These are phyloP conservation scores for Fulvia fulva DNA, from an alignment of 2,329 filamentous ascomycete genomes.

Conservation along the genomic window DNA sequence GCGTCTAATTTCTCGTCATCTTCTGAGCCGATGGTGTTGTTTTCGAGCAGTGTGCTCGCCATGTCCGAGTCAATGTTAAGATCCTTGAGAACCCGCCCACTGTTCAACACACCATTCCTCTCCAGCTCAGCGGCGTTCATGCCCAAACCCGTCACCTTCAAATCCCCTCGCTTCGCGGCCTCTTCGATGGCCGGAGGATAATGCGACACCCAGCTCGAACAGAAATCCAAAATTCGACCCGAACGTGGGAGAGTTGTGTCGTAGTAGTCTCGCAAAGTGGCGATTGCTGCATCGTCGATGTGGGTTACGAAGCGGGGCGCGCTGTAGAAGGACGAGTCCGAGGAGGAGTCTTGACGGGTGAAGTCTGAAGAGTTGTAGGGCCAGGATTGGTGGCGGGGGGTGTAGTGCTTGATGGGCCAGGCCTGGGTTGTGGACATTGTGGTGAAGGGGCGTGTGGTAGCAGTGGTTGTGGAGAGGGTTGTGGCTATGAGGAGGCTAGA, in stretches of 20 bases:
- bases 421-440: slow-evolving; percentile 7
- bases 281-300: slow-evolving; percentile 50
- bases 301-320: slow-evolving; percentile 51
- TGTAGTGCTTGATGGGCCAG: slow-evolving; percentile 27
- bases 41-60: slow-evolving; percentile 16
- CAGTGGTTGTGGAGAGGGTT: slow-evolving; percentile 1
- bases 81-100: slow-evolving; percentile 38
- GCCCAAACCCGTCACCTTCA: slow-evolving; percentile 46
- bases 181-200: slow-evolving; percentile 37
- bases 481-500: slow-evolving; percentile 16
- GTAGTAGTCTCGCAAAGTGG: slow-evolving; percentile 46
- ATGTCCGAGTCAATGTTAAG: slow-evolving; percentile 42
- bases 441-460: slow-evolving; percentile 2
- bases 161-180: slow-evolving; percentile 30
- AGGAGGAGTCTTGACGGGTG: slow-evolving; percentile 35
- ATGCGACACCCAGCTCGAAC: slow-evolving; percentile 49
- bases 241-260: slow-evolving; percentile 38
- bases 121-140: slow-evolving; percentile 47
- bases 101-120: slow-evolving; percentile 39
- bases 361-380: slow-evolving; percentile 39
- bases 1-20: slow-evolving; percentile 37
- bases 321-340: slow-evolving; percentile 39
- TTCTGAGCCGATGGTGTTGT: slow-evolving; percentile 3
- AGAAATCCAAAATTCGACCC: slow-evolving; percentile 48
- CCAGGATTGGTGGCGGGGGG: slow-evolving; percentile 32